Base-by-base conservation (phyloP, 352 stramenopile species). In the Blastocystis sp. region DNA sequence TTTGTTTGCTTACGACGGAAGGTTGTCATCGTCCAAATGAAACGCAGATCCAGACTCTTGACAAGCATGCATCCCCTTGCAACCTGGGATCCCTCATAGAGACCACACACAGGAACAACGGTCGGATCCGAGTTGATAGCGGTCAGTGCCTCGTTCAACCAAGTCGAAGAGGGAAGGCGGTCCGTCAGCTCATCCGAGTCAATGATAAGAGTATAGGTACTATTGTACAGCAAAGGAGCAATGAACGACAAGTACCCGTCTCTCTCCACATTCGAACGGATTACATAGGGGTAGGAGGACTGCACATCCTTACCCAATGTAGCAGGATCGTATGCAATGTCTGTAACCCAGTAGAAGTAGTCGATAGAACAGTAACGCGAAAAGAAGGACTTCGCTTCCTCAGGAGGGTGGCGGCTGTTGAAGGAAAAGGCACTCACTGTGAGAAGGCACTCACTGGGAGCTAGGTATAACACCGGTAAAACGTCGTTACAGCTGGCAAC, bases 21-120 rank as follows among this genome's bases (percentile, higher is more conserved):
- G 28, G 67, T 59, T 19, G 74, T 84, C 45, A 67, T 84, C 19
- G 56, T 59, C 19, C 65, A 45, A 34, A 84, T 67, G 11, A 40
- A 67, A 17, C 74, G 52, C n/a, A 84, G 61, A 21, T 84, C 41
- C 10, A 66, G n/a, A 11, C 53, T 60, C 28, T 45, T 14, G 53
- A 84, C 41, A 0, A 84, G 60, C 34, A 84, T 41, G 52, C 48
- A 84, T 3, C 74, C 74, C 21, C 66, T 34, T 9, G 17, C 61
- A 4, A 17, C 56, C 43, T 4, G 17, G 52, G 34, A 19, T 21
- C 9, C 41, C 11, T 19, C 10, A 2, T 11, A 60, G 9, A 48
- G 48, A 34, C 23, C 64, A 45, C 74, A 84, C 7, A 67, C 21
- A 34, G 48, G 48, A 14, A 56, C 48, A 56, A 56, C 48, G 48